Percentiles rank a stretch among this genome's conserved stretches.
Conservation (phyloP, 2,329 filamentous ascomycete species). For the Penicillium sp. region DNA sequence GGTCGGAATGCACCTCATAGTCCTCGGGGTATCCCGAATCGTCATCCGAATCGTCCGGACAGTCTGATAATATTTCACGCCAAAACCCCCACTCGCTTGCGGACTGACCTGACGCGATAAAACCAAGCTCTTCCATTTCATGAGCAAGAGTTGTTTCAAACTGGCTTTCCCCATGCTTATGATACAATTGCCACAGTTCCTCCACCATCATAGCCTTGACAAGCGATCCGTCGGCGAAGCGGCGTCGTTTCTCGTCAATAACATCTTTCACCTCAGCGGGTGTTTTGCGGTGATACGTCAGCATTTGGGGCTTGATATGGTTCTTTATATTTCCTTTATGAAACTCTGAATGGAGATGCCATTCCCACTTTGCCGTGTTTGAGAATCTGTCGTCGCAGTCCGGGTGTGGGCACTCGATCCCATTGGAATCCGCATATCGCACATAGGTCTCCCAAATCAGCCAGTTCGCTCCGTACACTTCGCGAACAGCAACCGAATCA, state of each 20-base stretch:
- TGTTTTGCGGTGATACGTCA: background rate
- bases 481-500: background rate
- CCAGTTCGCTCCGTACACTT: background rate
- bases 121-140: background rate
- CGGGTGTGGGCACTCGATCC: background rate
- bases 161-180: background rate
- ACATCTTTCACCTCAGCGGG: background rate
- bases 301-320: background rate
- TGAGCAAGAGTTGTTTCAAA: background rate
- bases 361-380: background rate
- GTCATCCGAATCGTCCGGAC: background rate
- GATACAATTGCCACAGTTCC: background rate
- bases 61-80: background rate
- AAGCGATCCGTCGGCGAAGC: background rate
- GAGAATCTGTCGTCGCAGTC: background rate
- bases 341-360: background rate
- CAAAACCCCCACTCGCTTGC: background rate
- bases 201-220: background rate
- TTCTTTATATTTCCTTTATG: background rate
- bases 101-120: background rate
- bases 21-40: background rate
- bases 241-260: background rate
- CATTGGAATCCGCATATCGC: background rate
- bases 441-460: background rate
- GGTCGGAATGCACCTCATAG: background rate